Evolutionary conservation across 441 rosid species (phyloP).

Genomic region (Euphorbia schlechtendalii): DNA sequence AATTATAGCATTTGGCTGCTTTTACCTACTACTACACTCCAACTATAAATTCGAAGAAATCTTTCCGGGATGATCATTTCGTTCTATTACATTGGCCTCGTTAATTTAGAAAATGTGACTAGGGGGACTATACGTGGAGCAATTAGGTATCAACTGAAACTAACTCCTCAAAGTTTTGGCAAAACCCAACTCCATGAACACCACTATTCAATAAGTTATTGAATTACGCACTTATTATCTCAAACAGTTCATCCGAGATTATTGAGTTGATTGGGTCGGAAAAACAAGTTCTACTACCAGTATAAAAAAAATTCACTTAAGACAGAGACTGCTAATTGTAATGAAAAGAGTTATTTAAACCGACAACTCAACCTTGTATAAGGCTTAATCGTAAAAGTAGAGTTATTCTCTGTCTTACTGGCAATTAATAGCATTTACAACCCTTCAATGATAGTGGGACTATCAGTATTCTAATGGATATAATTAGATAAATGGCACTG

Average conservation of each 20-base stretch:
- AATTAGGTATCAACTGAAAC: background rate
- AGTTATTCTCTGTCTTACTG: constrained; percentile 1
- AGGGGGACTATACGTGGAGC: background rate
- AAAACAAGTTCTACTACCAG: too few relatives aligned
- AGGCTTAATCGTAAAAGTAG: too few relatives aligned
- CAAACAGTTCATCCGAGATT: too few relatives aligned
- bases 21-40: too few relatives aligned
- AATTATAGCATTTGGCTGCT: too few relatives aligned
- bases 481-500: background rate
- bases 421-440: constrained; percentile 10
- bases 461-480: constrained; percentile 14
- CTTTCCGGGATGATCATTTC: too few relatives aligned
- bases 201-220: background rate
- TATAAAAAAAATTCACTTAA: too few relatives aligned
- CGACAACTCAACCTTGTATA: too few relatives aligned
- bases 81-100: background rate
- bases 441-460: constrained; percentile 8
- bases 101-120: background rate
- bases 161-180: background rate
- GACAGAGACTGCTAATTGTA: background rate
- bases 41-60: too few relatives aligned
- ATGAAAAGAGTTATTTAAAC: too few relatives aligned
- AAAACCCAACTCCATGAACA: background rate
- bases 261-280: too few relatives aligned
- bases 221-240: background rate